Evolutionary conservation across 306 rosid species (phyloP).

Genomic region (Cicer cuneatum): DNA sequence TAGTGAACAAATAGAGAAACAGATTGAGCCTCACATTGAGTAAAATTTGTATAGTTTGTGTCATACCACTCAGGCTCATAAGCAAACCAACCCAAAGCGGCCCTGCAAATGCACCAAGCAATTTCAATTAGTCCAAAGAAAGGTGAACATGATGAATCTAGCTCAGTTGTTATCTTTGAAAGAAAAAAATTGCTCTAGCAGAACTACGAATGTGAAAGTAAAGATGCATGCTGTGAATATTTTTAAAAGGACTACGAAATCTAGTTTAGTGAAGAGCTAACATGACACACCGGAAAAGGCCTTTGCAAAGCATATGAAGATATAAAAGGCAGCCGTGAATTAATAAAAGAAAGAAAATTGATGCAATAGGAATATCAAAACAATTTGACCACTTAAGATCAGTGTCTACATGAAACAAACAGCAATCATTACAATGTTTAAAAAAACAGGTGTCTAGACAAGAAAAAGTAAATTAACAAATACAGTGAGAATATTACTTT

Average conservation of each 20-base stretch:
- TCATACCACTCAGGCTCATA: conserved; percentile 82
- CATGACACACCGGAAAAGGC: no score
- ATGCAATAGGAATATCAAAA: conserved; percentile 23
- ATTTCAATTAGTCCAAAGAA: conserved; percentile 44
- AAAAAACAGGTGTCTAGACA: conserved; percentile 1
- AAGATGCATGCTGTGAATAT: no score
- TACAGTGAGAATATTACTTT: no score
- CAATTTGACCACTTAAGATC: background rate
- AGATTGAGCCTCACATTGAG: conserved; percentile 91
- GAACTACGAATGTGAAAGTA: no score
- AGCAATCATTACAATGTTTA: background rate
- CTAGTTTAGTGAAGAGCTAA: no score
- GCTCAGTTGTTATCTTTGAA: background rate
- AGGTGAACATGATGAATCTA: conserved; percentile 36
- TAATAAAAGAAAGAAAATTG: no score
- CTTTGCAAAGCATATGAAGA: no score
- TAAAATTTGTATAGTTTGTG: conserved; percentile 65
- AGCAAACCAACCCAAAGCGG: conserved; percentile 91
- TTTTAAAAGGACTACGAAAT: no score
- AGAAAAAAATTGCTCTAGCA: no score
- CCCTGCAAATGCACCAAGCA: conserved; percentile 57
- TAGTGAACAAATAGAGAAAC: no score
- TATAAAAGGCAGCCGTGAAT: no score
- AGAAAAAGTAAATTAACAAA: no score
- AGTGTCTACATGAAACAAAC: background rate